These are phyloP conservation scores for Pseudocercospora macadamiae DNA, from an alignment of 2,329 filamentous ascomycete species.

Conservation along the genomic window DNA sequence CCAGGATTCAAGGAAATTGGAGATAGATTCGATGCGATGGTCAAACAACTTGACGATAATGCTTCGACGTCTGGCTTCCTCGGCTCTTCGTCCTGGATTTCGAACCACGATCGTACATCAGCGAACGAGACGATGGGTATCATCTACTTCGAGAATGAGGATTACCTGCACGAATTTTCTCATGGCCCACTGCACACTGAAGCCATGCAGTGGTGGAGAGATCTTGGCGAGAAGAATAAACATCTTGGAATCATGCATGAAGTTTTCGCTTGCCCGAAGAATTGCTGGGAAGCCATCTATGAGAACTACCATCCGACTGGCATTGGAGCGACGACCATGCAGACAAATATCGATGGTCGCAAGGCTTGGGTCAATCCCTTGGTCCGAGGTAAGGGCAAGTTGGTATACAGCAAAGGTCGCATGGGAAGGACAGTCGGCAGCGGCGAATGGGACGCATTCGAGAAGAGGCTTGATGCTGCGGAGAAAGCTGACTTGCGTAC, in stretches of 20 bases:
- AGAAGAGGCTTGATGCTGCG: neutral
- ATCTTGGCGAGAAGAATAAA: neutral
- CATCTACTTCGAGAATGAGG: constrained; percentile 20
- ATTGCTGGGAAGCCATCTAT: constrained; percentile 21
- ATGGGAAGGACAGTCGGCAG: constrained; percentile 13
- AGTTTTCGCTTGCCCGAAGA: constrained; percentile 17
- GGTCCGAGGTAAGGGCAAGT: constrained; percentile 16
- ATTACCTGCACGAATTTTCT: constrained; percentile 22
- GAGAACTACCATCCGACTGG: constrained; percentile 20
- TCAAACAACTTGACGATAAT: constrained; percentile 12
- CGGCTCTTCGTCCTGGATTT: constrained; percentile 13
- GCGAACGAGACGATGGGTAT: constrained; percentile 18
- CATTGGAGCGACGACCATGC: constrained; percentile 19
- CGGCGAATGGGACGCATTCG: constrained; percentile 8
- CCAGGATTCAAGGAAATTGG: constrained; percentile 22
- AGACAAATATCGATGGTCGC: constrained; percentile 12
- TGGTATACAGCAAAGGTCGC: constrained; percentile 22
- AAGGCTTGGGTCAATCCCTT: constrained; percentile 21
- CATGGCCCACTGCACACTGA: constrained; percentile 21
- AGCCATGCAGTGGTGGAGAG: constrained; percentile 22
- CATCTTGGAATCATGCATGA: constrained; percentile 24
- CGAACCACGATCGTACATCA: constrained; percentile 9
- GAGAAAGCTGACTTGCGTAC: neutral
- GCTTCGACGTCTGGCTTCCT: constrained; percentile 18
- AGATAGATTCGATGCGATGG: constrained; percentile 19